These are phyloP conservation scores for Coemansia nantahalensis DNA, from an alignment of 192 early-diverging fungal species.

Conservation along the genomic window DNA sequence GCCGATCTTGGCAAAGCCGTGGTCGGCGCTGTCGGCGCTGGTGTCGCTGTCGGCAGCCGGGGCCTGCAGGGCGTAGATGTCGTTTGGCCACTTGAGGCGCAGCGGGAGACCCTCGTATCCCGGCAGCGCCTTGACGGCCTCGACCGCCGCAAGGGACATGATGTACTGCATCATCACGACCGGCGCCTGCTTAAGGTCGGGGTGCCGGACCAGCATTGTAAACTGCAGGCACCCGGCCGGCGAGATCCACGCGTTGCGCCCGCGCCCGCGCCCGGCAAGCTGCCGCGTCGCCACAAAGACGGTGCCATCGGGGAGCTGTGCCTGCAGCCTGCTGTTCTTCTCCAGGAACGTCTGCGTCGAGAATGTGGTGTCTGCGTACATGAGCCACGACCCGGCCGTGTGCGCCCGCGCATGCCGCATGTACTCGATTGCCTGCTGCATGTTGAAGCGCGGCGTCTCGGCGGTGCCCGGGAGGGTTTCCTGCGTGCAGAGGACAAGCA, in stretches of 20 bases:
- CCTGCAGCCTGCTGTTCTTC: slow-evolving; percentile 72
- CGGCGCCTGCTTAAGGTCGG: slow-evolving; percentile 54
- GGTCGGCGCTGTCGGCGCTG: slow-evolving; percentile 13
- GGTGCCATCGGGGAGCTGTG: slow-evolving; percentile 71
- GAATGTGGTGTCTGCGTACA: slow-evolving; percentile 74
- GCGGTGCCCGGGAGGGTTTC: slow-evolving; percentile 38
- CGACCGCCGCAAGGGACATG: slow-evolving; percentile 79
- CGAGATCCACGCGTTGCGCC: slow-evolving; percentile 94
- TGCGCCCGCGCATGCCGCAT: slow-evolving; percentile 51
- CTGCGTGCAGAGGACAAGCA: slow-evolving; percentile 50
- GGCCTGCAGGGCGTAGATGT: slow-evolving; percentile 75
- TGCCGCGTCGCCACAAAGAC: slow-evolving; percentile 81
- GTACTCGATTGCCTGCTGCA: slow-evolving; percentile 52
- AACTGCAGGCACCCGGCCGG: slow-evolving; percentile 89
- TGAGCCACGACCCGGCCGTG: slow-evolving; percentile 67
- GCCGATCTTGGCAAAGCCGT: slow-evolving; percentile 5
- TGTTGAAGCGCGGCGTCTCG: slow-evolving; percentile 61
- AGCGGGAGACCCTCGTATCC: slow-evolving; percentile 82
- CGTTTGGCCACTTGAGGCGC: slow-evolving; percentile 97
- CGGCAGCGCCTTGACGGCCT: slow-evolving; percentile 62
- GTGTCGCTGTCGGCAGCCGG: slow-evolving; percentile 32
- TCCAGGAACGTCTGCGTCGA: slow-evolving; percentile 96
- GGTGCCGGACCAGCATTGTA: slow-evolving; percentile 75
- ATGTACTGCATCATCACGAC: slow-evolving; percentile 95
- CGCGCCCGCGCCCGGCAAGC: slow-evolving; percentile 84